Percentiles rank a stretch among this genome's conserved stretches.
Conservation (phyloP, 306 rosid species). For the Rosa multiflora region DNA sequence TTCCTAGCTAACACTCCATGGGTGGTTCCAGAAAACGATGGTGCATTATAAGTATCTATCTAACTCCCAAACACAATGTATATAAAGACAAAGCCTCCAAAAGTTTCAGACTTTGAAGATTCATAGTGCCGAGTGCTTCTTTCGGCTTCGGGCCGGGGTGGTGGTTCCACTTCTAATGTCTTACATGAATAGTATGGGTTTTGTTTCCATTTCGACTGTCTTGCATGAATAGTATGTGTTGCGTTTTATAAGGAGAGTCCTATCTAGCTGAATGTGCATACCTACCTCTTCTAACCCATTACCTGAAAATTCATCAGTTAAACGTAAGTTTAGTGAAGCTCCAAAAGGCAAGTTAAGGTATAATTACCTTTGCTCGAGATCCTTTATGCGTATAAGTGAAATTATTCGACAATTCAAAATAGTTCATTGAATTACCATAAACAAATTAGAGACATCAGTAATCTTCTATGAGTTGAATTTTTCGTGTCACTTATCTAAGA, state of each 20-base stretch:
- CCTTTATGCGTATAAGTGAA: not conserved
- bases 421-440: not conserved
- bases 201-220: not conserved
- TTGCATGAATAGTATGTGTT: not conserved
- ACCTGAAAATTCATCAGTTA: not conserved
- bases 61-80: not conserved
- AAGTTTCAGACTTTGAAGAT: not conserved
- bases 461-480: too few relatives aligned
- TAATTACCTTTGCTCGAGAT: too few relatives aligned
- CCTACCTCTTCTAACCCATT: too few relatives aligned
- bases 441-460: too few relatives aligned
- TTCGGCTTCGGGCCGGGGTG: not conserved
- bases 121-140: not conserved
- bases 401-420: too few relatives aligned
- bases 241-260: not conserved
- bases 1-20: not conserved
- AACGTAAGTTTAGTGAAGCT: too few relatives aligned
- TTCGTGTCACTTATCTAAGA: too few relatives aligned
- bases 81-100: not conserved
- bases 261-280: too few relatives aligned
- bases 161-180: not conserved
- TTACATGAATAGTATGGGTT: not conserved
- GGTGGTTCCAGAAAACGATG: not conserved
- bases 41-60: not conserved
- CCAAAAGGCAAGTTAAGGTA: too few relatives aligned